phyloP scores from a whole-genome alignment of 805 yeast genomes.

The Yarrowia hollandica region DNA sequence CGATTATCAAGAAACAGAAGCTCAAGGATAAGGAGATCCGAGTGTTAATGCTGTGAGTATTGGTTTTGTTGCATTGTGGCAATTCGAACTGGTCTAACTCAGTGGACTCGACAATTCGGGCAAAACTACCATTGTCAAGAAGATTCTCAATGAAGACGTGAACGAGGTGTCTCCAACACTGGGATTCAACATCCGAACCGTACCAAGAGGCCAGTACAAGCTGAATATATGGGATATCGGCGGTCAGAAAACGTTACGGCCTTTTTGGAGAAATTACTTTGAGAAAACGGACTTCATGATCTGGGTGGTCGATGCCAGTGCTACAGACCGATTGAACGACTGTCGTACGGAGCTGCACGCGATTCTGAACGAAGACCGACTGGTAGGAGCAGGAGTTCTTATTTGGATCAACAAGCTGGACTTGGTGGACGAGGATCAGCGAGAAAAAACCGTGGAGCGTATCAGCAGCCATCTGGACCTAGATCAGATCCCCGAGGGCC shows the following conservation, averaged over 20 bases:
- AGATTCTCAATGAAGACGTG: constrained; percentile 53
- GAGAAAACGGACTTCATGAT: constrained; percentile 75
- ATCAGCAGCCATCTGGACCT: constrained; percentile 40
- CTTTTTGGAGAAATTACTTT: constrained; percentile 92
- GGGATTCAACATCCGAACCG: constrained; percentile 79
- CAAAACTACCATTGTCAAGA: constrained; percentile 77
- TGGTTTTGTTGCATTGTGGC: too few relatives aligned
- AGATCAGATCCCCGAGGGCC: constrained; percentile 41
- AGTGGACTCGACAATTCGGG: constrained; percentile 88
- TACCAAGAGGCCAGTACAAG: constrained; percentile 42
- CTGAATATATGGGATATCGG: constrained; percentile 73
- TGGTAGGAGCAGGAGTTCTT: constrained; percentile 68
- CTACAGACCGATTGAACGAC: constrained; percentile 62
- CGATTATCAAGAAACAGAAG: constrained; percentile 79
- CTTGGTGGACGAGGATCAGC: constrained; percentile 42
- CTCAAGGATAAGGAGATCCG: constrained; percentile 75
- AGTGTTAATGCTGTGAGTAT: constrained; percentile 56
- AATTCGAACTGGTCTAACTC: too few relatives aligned
- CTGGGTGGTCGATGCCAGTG: constrained; percentile 80
- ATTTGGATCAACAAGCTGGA: constrained; percentile 78
- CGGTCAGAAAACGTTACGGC: constrained; percentile 78
- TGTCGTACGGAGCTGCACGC: constrained; percentile 63
- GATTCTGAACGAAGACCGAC: constrained; percentile 63
- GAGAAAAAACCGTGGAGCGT: constrained; percentile 29
- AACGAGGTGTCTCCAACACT: constrained; percentile 76